Conservation (phyloP, 108 stramenopile species). For the Fistulifera pelliculosa region DNA sequence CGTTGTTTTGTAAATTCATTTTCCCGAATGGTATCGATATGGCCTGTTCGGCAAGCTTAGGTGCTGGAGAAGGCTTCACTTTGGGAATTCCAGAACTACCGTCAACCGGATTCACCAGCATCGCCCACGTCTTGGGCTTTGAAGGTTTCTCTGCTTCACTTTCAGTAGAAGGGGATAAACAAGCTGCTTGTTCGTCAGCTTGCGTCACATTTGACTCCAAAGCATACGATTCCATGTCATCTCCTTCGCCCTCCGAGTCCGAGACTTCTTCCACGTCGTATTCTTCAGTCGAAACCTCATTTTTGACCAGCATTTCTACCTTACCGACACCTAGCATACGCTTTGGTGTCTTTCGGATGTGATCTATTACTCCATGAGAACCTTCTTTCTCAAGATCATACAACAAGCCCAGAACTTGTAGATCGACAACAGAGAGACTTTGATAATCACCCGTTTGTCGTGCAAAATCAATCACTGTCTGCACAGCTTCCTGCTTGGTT, state of each 20-base stretch:
- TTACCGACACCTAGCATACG: conserved; percentile 50
- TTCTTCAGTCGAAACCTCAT: conserved; percentile 4
- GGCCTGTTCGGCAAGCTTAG: background rate
- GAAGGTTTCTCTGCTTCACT: background rate
- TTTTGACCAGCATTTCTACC: conserved; percentile 20
- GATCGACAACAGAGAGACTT: conserved; percentile 71
- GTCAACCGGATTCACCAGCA: conserved; percentile 34
- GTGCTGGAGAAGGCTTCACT: background rate
- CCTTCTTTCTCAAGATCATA: conserved; percentile 84
- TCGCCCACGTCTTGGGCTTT: conserved; percentile 50
- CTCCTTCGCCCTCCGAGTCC: conserved; percentile 29
- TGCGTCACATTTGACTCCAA: conserved; percentile 18
- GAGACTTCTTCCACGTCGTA: conserved; percentile 41
- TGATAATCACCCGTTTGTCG: conserved; percentile 91
- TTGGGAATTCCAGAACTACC: background rate
- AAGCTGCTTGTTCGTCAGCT: conserved; percentile 14
- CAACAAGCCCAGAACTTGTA: conserved; percentile 85
- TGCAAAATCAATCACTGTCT: conserved; percentile 69
- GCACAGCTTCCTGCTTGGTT: conserved; percentile 46
- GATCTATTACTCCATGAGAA: conserved; percentile 24
- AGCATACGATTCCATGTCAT: conserved; percentile 9
- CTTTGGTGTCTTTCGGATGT: conserved; percentile 71
- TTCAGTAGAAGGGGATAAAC: background rate
- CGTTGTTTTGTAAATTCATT: too few relatives aligned
- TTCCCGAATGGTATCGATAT: background rate